phyloP scores from a whole-genome alignment of 306 rosid species.

The Quercus aquifolioides region DNA sequence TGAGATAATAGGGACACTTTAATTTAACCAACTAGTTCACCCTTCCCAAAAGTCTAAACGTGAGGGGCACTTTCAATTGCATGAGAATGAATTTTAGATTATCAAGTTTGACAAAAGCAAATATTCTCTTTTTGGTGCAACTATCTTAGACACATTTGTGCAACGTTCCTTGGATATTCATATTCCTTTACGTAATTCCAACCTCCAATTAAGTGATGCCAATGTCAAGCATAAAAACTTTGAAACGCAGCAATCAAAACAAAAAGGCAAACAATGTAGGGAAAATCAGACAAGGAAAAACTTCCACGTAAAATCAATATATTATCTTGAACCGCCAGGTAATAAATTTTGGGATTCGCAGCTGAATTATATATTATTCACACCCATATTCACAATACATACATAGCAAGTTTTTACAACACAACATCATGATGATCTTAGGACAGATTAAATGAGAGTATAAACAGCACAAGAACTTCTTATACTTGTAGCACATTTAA shows the following conservation, averaged over 20 bases:
- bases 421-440: constrained; percentile 5
- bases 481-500: constrained; percentile 17
- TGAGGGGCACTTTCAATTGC: neutral
- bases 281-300: neutral
- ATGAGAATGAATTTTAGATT: neutral
- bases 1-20: too few relatives aligned
- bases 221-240: neutral
- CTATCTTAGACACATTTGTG: neutral
- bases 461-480: constrained; percentile 28
- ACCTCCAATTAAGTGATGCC: neutral
- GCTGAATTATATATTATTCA: constrained; percentile 8
- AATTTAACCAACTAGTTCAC: neutral
- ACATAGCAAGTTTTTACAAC: constrained; percentile 15
- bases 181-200: neutral
- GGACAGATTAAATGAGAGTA: constrained; percentile 20
- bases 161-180: neutral
- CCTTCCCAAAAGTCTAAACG: neutral
- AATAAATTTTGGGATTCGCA: neutral
- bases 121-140: neutral
- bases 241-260: neutral
- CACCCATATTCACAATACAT: constrained; percentile 28
- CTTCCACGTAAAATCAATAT: neutral
- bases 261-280: neutral
- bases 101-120: neutral
- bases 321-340: constrained; percentile 1